phyloP scores from a whole-genome alignment of 129 eudicot genomes.

The Helianthus annuus region DNA sequence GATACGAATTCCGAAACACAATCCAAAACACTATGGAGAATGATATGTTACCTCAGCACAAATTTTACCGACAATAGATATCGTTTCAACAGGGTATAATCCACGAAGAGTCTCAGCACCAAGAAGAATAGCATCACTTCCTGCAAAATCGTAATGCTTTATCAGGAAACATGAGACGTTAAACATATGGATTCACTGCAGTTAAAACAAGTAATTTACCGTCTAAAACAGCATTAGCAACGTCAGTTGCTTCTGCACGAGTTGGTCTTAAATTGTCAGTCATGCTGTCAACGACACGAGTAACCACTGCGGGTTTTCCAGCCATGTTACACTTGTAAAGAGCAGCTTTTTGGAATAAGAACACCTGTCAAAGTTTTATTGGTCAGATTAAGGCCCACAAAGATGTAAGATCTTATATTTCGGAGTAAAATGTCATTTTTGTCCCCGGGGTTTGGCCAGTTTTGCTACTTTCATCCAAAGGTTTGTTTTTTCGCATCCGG shows the following conservation, averaged over 20 bases:
- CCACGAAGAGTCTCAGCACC: slow-evolving; percentile 84
- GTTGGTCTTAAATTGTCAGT: slow-evolving; percentile 73
- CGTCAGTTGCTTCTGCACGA: slow-evolving; percentile 89
- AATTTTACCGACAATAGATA: slow-evolving; percentile 61
- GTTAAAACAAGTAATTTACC: slow-evolving; percentile 38
- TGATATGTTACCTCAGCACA: slow-evolving; percentile 60
- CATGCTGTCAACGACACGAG: slow-evolving; percentile 88
- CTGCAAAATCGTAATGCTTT: slow-evolving; percentile 34
- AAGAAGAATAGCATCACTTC: slow-evolving; percentile 81
- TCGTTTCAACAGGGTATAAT: slow-evolving; percentile 64
- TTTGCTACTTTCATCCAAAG: too few species aligned
- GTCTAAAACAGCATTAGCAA: slow-evolving; percentile 75
- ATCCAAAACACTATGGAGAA: neutral
- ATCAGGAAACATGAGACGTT: slow-evolving; percentile 2
- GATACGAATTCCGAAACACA: too few species aligned
- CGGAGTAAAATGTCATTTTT: too few species aligned
- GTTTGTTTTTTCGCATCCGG: too few species aligned
- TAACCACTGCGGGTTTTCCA: slow-evolving; percentile 77
- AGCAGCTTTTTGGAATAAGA: slow-evolving; percentile 72
- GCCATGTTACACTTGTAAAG: slow-evolving; percentile 79
- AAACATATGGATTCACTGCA: slow-evolving; percentile 2
- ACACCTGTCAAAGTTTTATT: slow-evolving; percentile 46
- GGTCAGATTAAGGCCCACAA: slow-evolving; percentile 12
- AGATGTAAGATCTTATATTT: neutral
- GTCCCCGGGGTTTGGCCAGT: too few species aligned